Percentiles rank a stretch among this genome's conserved stretches.
phyloP scores from a whole-genome alignment of 1,139 yeast species.

The Pichia cactophila region DNA sequence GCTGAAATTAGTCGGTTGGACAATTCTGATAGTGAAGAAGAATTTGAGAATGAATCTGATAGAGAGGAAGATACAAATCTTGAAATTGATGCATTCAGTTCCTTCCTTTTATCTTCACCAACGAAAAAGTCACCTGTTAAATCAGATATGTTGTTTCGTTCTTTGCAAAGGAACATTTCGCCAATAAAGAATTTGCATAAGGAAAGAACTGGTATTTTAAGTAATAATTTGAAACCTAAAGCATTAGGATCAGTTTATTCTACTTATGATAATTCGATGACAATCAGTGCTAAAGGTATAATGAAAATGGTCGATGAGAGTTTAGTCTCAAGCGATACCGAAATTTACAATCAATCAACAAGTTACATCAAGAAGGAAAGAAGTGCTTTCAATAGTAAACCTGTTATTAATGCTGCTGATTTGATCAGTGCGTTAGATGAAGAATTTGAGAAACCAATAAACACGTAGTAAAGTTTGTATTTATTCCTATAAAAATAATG shows the following conservation, averaged over 20 bases:
- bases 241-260: slow-evolving; percentile 19
- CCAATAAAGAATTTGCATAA: slow-evolving; percentile 9
- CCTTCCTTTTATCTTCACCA: slow-evolving; percentile 3
- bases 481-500: background rate
- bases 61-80: background rate
- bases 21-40: slow-evolving; percentile 6
- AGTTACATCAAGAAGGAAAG: slow-evolving; percentile 13
- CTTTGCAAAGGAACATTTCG: slow-evolving; percentile 5
- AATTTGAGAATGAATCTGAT: slow-evolving; percentile 1
- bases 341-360: slow-evolving; percentile 19
- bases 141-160: slow-evolving; percentile 3
- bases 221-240: slow-evolving; percentile 8
- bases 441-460: slow-evolving; percentile 3
- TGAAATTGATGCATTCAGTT: background rate
- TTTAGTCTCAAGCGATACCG: slow-evolving; percentile 30
- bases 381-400: slow-evolving; percentile 11
- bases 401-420: slow-evolving; percentile 25
- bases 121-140: slow-evolving; percentile 1
- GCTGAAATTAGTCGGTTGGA: slow-evolving; percentile 10
- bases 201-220: slow-evolving; percentile 9
- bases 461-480: background rate
- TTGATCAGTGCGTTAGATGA: slow-evolving; percentile 19
- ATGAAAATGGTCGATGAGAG: slow-evolving; percentile 31
- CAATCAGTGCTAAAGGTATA: slow-evolving; percentile 29
- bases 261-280: slow-evolving; percentile 28